Base-by-base conservation (phyloP, 163 green algal species). In the Trebouxia gelatinosa region DNA sequence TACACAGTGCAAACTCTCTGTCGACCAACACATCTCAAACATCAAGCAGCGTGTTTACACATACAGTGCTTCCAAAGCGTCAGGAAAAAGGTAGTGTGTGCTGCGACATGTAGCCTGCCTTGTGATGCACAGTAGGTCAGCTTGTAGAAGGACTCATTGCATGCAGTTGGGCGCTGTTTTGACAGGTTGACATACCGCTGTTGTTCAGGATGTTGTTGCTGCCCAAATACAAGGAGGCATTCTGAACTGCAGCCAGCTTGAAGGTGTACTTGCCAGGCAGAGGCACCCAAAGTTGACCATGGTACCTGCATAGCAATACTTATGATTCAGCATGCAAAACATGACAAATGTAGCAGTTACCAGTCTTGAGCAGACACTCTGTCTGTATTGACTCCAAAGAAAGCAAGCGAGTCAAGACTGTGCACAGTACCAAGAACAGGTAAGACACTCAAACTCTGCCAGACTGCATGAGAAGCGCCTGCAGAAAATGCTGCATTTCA, bases 261-360 rank as follows among this genome's bases (percentile, higher is more conserved):
- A 76, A 76, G 43, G 68, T 76, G 40, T 76, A 76, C 9, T 37
- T 62, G 16, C 68, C 68, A 76, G 68, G 11, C 29, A 61, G 16
- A 43, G 68, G 40, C 16, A 76, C 28, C 29, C 46, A 76, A 29
- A 76, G 29, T 26, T 61, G 43, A 2, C 68, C 68, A 32, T 59
- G 28, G 43, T 64, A 76, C 43, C 68, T 76, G 40, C 68, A 76
- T 32, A 29, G 19, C 11, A 72, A 31, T 46, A 19, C 34, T 72
- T n/a, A n/a, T n/a, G n/a, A n/a, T n/a, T n/a, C n/a, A n/a, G n/a
- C n/a, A n/a, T n/a, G n/a, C n/a, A n/a, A n/a, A n/a, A n/a, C n/a
- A n/a, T n/a, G n/a, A n/a, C n/a, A n/a, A n/a, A n/a, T n/a, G n/a
- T n/a, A n/a, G n/a, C n/a, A n/a, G n/a, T n/a, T n/a, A n/a, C n/a